Evolutionary conservation across 495 filamentous ascomycete species (phyloP).

Genomic region (Talaromyces wortmannii): DNA sequence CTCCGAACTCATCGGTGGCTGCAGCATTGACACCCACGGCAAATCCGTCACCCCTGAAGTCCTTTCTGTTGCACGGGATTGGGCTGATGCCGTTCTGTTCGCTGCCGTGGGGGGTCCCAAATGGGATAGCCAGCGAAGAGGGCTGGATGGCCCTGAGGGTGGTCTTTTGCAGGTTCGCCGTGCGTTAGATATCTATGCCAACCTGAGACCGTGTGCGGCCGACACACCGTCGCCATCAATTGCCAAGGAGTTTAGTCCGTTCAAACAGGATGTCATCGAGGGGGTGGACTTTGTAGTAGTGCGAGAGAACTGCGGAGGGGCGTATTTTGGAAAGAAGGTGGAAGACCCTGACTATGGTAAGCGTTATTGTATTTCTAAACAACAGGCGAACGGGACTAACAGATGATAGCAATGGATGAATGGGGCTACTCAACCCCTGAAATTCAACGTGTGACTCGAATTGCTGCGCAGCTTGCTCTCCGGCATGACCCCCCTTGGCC

Average conservation of each 20-base stretch:
- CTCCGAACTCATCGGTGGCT: conserved; percentile 40
- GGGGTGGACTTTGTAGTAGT: conserved; percentile 45
- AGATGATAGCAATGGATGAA: conserved; percentile 31
- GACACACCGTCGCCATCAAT: conserved; percentile 29
- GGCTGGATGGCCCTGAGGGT: conserved; percentile 37
- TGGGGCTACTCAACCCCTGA: conserved; percentile 41
- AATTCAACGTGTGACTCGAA: conserved; percentile 40
- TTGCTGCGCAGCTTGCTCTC: conserved; percentile 38
- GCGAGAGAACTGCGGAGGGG: conserved; percentile 45
- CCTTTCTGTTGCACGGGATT: conserved; percentile 29
- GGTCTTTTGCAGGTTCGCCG: conserved; percentile 38
- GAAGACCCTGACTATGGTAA: conserved; percentile 37
- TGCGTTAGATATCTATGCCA: conserved; percentile 44
- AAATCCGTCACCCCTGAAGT: conserved; percentile 37
- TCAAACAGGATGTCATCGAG: conserved; percentile 35
- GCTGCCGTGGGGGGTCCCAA: conserved; percentile 44
- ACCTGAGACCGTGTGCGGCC: conserved; percentile 40
- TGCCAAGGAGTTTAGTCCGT: conserved; percentile 32
- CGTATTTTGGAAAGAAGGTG: conserved; percentile 44
- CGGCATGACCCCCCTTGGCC: conserved; percentile 36
- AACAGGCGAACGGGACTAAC: background rate
- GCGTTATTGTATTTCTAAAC: conserved; percentile 2
- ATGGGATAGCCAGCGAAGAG: conserved; percentile 36
- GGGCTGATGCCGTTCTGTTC: conserved; percentile 40
- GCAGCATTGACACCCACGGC: conserved; percentile 39